These are phyloP conservation scores for Phytophthora macrochlamydospora DNA, from an alignment of 352 stramenopile genomes.

Conservation along the genomic window DNA sequence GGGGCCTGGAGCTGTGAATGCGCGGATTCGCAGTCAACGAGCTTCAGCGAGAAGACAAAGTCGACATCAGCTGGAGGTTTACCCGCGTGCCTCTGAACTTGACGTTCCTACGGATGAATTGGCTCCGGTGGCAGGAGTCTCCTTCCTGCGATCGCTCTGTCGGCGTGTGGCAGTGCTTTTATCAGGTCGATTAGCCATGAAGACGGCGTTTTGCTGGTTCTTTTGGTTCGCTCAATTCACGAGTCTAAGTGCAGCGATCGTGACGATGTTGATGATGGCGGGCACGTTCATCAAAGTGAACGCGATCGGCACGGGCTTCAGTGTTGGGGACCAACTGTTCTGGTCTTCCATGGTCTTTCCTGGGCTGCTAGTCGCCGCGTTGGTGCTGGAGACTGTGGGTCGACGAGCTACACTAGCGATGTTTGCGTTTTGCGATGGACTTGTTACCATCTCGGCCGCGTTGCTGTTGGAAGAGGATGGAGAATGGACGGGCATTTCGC, in stretches of 20 bases:
- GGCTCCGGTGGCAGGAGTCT: slow-evolving; percentile 32
- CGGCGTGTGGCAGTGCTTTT: slow-evolving; percentile 53
- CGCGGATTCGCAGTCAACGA: slow-evolving; percentile 23
- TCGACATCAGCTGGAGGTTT: slow-evolving; percentile 17
- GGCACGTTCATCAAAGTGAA: slow-evolving; percentile 32
- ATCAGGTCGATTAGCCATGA: slow-evolving; percentile 36
- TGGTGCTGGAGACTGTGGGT: slow-evolving; percentile 42
- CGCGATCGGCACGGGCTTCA: slow-evolving; percentile 8
- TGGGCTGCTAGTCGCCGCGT: slow-evolving; percentile 43
- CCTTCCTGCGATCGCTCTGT: slow-evolving; percentile 39
- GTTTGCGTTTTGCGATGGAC: slow-evolving; percentile 34
- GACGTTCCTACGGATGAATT: slow-evolving; percentile 34
- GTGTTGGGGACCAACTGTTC: slow-evolving; percentile 37
- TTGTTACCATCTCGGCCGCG: slow-evolving; percentile 32
- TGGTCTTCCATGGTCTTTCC: slow-evolving; percentile 43
- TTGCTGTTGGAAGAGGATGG: slow-evolving; percentile 27
- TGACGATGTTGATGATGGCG: slow-evolving; percentile 34
- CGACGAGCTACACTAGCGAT: slow-evolving; percentile 38
- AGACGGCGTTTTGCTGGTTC: slow-evolving; percentile 54
- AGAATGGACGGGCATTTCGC: slow-evolving; percentile 24
- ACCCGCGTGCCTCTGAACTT: slow-evolving; percentile 21
- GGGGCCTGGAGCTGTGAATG: slow-evolving; percentile 19
- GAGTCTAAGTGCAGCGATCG: slow-evolving; percentile 27
- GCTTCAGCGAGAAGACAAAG: slow-evolving; percentile 28
- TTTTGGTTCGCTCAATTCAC: slow-evolving; percentile 38